Evolutionary conservation across 2,329 filamentous ascomycete genomes (phyloP).

Genomic region (Raffaelea albimanens): DNA sequence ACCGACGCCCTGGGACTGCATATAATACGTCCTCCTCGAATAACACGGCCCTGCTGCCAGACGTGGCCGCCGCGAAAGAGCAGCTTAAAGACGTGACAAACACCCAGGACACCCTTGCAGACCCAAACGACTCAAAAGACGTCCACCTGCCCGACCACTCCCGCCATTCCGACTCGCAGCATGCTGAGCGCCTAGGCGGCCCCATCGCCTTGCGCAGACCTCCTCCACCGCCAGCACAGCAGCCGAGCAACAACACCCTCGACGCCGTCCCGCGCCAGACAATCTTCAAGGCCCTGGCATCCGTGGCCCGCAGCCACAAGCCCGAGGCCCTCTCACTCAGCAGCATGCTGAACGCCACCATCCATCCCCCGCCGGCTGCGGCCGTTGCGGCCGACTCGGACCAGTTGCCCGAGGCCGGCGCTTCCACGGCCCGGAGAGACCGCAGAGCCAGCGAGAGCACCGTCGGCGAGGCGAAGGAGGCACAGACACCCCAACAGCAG

Average conservation of each 20-base stretch:
- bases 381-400: conserved; percentile 12
- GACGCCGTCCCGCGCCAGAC: conserved; percentile 69
- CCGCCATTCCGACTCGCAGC: conserved; percentile 1
- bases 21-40: conserved; percentile 9
- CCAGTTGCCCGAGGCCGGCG: too few relatives aligned
- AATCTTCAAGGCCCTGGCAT: conserved; percentile 72
- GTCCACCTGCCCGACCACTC: background rate
- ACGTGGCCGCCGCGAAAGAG: conserved; percentile 14
- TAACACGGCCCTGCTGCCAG: too few relatives aligned
- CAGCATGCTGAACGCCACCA: conserved; percentile 43
- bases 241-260: conserved; percentile 16
- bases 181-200: conserved; percentile 7
- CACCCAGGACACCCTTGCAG: conserved; percentile 11
- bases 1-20: conserved; percentile 5
- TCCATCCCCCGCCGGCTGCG: conserved; percentile 16
- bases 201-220: conserved; percentile 1
- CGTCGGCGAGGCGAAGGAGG: background rate
- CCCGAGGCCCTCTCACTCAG: conserved; percentile 54
- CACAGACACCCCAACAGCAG: background rate
- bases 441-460: background rate
- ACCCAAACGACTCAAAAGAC: too few relatives aligned
- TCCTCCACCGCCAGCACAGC: too few relatives aligned
- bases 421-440: background rate
- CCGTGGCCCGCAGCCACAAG: conserved; percentile 49
- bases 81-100: conserved; percentile 7